These are phyloP conservation scores for Chrysoporthe cubensis DNA, from an alignment of 2,329 filamentous ascomycete genomes.

Conservation along the genomic window DNA sequence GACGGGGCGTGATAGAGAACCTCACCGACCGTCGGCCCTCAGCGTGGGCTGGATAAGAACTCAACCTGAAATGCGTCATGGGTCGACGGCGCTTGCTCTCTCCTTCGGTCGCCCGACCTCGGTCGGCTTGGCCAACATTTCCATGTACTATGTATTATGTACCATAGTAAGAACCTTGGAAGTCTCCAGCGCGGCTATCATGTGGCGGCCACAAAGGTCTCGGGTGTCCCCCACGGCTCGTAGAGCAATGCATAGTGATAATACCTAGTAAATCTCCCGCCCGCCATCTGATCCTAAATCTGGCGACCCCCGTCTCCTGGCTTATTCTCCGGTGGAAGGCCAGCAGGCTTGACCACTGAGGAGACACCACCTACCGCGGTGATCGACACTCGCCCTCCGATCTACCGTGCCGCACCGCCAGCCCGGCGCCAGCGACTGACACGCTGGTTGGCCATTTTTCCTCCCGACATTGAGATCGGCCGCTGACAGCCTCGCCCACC, in stretches of 20 bases:
- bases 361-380: neutral
- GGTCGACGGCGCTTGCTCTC: neutral
- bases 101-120: too few species aligned
- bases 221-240: too few species aligned
- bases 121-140: too few species aligned
- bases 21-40: neutral
- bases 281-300: too few species aligned
- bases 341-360: too few species aligned
- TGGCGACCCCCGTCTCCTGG: too few species aligned
- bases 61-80: neutral
- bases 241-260: too few species aligned
- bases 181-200: too few species aligned
- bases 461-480: neutral
- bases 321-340: neutral
- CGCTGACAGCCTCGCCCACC: neutral
- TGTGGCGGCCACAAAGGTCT: too few species aligned
- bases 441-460: constrained; percentile 8
- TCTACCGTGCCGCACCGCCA: constrained; percentile 13
- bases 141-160: too few species aligned
- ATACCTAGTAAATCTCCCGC: too few species aligned
- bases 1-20: neutral
- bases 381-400: constrained; percentile 13
- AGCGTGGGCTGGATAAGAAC: neutral
- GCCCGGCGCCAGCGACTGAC: constrained; percentile 1
- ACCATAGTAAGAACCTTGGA: too few species aligned